Conservation (phyloP, 176 grass and related monocot species). For the Coix lacrymajobi region DNA sequence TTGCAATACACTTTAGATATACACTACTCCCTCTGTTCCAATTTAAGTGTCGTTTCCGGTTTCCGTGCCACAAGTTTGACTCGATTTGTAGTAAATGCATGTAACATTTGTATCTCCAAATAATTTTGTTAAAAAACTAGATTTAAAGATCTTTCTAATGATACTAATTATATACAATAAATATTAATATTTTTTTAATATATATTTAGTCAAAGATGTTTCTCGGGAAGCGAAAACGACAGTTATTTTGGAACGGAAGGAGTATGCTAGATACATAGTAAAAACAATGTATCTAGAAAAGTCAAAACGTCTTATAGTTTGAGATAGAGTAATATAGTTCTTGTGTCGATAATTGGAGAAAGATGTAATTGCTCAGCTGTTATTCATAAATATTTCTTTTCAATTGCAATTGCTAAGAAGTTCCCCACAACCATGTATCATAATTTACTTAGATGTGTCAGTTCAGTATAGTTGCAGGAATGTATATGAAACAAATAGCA, state of each 20-base stretch:
- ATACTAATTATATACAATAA: too few relatives aligned
- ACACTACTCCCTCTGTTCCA: too few relatives aligned
- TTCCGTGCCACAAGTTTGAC: too few relatives aligned
- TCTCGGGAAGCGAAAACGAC: too few relatives aligned
- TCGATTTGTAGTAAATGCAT: too few relatives aligned
- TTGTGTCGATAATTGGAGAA: not conserved
- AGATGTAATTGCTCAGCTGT: not conserved
- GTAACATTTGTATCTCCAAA: too few relatives aligned
- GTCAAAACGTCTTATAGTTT: not conserved
- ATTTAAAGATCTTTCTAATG: too few relatives aligned
- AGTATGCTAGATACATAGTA: not conserved
- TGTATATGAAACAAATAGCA: not conserved
- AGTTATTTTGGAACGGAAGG: too few relatives aligned
- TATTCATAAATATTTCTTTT: constrained; percentile 3
- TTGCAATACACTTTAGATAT: not conserved
- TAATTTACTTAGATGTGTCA: constrained; percentile 5
- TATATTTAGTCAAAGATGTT: too few relatives aligned
- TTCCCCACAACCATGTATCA: not conserved
- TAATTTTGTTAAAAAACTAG: too few relatives aligned
- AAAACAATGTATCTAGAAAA: not conserved
- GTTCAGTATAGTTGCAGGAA: constrained; percentile 6
- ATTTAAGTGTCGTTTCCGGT: too few relatives aligned
- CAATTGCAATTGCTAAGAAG: constrained; percentile 11
- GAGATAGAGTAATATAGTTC: not conserved
- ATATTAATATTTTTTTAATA: too few relatives aligned